Evolutionary conservation across 1,139 yeast species (phyloP).

Genomic region (Lodderomyces metapsilosis): DNA sequence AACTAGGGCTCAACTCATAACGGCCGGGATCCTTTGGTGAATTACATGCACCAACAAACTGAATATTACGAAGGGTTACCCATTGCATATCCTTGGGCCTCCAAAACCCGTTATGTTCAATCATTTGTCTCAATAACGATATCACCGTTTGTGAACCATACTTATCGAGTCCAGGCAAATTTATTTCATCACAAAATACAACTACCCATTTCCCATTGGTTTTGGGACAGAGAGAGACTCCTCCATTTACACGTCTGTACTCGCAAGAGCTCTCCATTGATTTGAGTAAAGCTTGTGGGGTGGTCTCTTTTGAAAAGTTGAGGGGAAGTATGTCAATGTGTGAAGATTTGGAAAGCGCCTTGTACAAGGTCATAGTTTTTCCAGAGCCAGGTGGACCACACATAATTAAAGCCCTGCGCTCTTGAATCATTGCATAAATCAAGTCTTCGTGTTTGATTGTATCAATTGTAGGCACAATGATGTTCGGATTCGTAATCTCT

Average conservation of each 20-base stretch:
- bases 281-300: slow-evolving; percentile 59
- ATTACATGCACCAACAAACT: slow-evolving; percentile 93
- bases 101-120: slow-evolving; percentile 83
- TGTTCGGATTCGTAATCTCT: slow-evolving; percentile 59
- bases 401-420: slow-evolving; percentile 62
- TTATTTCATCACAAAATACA: slow-evolving; percentile 89
- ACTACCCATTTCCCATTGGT: slow-evolving; percentile 71
- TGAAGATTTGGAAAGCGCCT: slow-evolving; percentile 60
- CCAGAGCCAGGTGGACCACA: slow-evolving; percentile 99
- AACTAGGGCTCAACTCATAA: slow-evolving; percentile 54
- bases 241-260: slow-evolving; percentile 53
- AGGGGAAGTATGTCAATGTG: slow-evolving; percentile 62
- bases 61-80: slow-evolving; percentile 66
- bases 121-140: slow-evolving; percentile 71
- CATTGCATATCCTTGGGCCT: slow-evolving; percentile 56
- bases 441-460: slow-evolving; percentile 67
- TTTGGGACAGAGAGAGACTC: slow-evolving; percentile 58
- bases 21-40: slow-evolving; percentile 86
- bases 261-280: slow-evolving; percentile 74
- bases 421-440: slow-evolving; percentile 55
- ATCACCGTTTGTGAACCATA: slow-evolving; percentile 78
- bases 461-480: slow-evolving; percentile 77
- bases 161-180: slow-evolving; percentile 71
- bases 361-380: slow-evolving; percentile 85
- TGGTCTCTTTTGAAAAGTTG: slow-evolving; percentile 83